Base-by-base conservation (phyloP, 257 asterid genomes). In the Catharanthus roseus region DNA sequence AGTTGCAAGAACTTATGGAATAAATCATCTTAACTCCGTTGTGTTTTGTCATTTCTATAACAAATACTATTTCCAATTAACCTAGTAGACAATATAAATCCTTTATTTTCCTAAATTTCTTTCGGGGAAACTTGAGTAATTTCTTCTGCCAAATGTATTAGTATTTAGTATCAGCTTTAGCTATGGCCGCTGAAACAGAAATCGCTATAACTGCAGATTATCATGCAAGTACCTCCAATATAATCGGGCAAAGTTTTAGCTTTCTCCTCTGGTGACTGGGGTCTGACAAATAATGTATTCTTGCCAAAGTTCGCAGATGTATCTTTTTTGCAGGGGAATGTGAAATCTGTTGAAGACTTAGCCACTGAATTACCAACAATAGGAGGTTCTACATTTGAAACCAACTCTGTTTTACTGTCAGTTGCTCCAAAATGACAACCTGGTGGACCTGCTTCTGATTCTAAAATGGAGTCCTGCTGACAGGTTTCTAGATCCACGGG, bases 361-460 rank as follows among this genome's bases (percentile, higher is more conserved):
- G 64, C 54, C 51, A 42, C 4, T 19, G 49, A 65, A 70, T 67
- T 47, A 36, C 67, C 62, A 69, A 79, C 71, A 49, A 21, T 71
- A 70, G 26, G 72, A 71, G 81, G 76, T 54, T 65, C 74, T 67
- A 72, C 77, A 47, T 57, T 39, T 55, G 61, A 71, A 60, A 58
- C 42, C 44, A 71, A 58, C 65, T 61, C 71, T 49, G 69, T 29
- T 61, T 76, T 82, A 33, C 67, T 53, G 36, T 42, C 82, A 77
- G 77, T 78, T 74, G 36, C 75, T 76, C 74, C 80, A 64, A 72
- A 33, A 51, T 74, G 69, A 78, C 72, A 70, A 77, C 68, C 75
- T 74, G 72, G 70, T 19, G 56, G 26, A 33, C 74, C 79, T 42
- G 70, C 79, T 74, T 82, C 86, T 77, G 74, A 78, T 64, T 75